Conservation (phyloP, 805 yeast species). For the Candida stauntonica region DNA sequence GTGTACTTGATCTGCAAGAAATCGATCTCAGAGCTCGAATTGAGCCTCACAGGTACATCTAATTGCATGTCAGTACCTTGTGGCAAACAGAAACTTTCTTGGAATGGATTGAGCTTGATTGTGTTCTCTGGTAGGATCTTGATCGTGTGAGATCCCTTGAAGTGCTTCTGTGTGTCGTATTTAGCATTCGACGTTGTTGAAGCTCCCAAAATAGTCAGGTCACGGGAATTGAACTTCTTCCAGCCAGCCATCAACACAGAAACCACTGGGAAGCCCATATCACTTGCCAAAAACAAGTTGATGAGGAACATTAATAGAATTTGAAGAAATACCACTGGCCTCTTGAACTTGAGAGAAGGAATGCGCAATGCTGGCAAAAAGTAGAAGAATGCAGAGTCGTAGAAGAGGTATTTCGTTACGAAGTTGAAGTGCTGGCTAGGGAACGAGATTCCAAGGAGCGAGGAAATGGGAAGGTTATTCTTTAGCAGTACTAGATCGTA, state of each 20-base stretch:
- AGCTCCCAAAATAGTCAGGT: conserved; percentile 50
- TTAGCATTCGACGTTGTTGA: conserved; percentile 31
- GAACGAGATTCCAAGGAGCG: conserved; percentile 33
- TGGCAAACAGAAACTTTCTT: conserved; percentile 59
- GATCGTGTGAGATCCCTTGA: conserved; percentile 81
- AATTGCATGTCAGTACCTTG: conserved; percentile 28
- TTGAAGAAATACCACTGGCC: conserved; percentile 47
- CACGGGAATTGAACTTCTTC: conserved; percentile 40
- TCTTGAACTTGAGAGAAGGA: conserved; percentile 66
- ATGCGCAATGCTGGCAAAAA: conserved; percentile 69
- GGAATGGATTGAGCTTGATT: conserved; percentile 75
- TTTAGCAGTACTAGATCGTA: conserved; percentile 65
- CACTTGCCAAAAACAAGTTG: conserved; percentile 53
- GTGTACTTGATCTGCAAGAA: conserved; percentile 59
- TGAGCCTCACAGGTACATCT: conserved; percentile 69
- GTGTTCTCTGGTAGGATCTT: conserved; percentile 90
- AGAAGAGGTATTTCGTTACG: conserved; percentile 61
- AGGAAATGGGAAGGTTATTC: conserved; percentile 34
- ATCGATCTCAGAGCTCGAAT: conserved; percentile 72
- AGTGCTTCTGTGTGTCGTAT: conserved; percentile 41
- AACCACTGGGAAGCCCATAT: conserved; percentile 45
- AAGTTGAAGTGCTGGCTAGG: conserved; percentile 51
- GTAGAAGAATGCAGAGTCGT: conserved; percentile 72
- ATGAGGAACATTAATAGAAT: conserved; percentile 42
- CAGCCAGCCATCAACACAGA: conserved; percentile 38